Evolutionary conservation across 1,284 basidiomycete genomes (phyloP).

Genomic region (Ustilago loliicola): DNA sequence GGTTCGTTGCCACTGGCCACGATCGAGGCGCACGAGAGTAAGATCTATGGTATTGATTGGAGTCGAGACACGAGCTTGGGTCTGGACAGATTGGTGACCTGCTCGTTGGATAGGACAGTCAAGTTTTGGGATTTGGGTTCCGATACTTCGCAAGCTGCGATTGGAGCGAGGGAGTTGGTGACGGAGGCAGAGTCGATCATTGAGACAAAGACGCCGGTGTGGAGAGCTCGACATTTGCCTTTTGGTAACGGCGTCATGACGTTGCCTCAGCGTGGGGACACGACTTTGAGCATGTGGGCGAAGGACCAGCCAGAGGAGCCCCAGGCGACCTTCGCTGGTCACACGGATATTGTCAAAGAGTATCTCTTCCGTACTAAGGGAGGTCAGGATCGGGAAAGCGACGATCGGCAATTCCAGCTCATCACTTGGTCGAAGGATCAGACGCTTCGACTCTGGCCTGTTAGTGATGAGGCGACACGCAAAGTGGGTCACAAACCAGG

Average conservation of each 20-base stretch:
- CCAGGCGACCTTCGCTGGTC: conserved; percentile 86
- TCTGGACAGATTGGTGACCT: conserved; percentile 67
- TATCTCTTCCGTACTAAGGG: conserved; percentile 90
- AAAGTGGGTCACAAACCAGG: conserved; percentile 74
- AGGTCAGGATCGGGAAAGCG: conserved; percentile 69
- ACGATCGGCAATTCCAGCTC: conserved; percentile 72
- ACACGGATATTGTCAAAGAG: conserved; percentile 94
- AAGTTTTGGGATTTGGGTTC: conserved; percentile 67
- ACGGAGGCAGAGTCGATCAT: conserved; percentile 73
- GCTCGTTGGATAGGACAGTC: conserved; percentile 68
- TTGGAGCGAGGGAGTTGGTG: conserved; percentile 60
- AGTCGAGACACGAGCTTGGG: conserved; percentile 58
- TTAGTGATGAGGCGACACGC: conserved; percentile 77
- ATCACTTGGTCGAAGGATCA: conserved; percentile 98
- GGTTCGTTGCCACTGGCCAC: conserved; percentile 58
- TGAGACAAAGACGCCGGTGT: conserved; percentile 87
- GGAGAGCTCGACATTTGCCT: conserved; percentile 91
- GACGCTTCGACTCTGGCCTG: conserved; percentile 90
- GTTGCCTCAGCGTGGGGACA: conserved; percentile 89
- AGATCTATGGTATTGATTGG: conserved; percentile 70
- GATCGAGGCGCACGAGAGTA: conserved; percentile 66
- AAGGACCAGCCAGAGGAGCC: conserved; percentile 74
- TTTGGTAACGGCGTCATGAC: conserved; percentile 92
- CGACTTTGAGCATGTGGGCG: conserved; percentile 86
- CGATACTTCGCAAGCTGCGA: conserved; percentile 55